Evolutionary conservation across 495 filamentous ascomycete genomes (phyloP), one percentile per base, ranked within the genome.

Genomic region (Hyaloscypha hepaticicola): DNA sequence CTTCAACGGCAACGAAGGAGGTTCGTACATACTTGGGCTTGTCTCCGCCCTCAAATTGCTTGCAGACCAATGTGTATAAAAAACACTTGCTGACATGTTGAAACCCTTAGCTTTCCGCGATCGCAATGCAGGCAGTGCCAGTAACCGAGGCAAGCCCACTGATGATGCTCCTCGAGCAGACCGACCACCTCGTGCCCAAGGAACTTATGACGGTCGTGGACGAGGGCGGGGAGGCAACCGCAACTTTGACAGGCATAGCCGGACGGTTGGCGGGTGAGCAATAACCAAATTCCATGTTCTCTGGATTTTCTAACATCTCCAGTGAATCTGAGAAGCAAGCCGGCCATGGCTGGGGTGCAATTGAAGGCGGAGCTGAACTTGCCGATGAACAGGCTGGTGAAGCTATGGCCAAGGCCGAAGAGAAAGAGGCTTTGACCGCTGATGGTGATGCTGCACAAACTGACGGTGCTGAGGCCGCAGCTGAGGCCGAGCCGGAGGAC

Each of bases 311-410:
- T 67, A 52, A 72, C 51, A 28, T 24, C 38, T 63, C 25, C 61
- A 77, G 92, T 69, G 93, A 96, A 70, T 89, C 93, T 72, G 90
- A 92, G 73, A 99, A 98, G 87, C 90, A 96, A 80, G 88, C 91
- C 71, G 87, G 85, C 73, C 90, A 92, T 74, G 89, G 91, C 67
- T 99, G 95, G 95, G 95, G 93, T 71, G 88, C 81, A 73, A 83
- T 83, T 61, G 88, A 88, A 72, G 95, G 93, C 74, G 79, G 86
- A 29, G 89, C 85, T 72, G 90, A 93, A 77, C 88, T 86, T 78
- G 88, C 88, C 67, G 96, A 97, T 71, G 95, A 97, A 83, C 83
- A 90, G 72, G 91, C 87, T 68, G 95, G 86, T 65, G 91, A 92
- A 72, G 87, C 85, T 66, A 93, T 96, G 69, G 95, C 95, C 67